Evolutionary conservation across 176 grass and related monocot species (phyloP).

Genomic region (Triticum turgidum): DNA sequence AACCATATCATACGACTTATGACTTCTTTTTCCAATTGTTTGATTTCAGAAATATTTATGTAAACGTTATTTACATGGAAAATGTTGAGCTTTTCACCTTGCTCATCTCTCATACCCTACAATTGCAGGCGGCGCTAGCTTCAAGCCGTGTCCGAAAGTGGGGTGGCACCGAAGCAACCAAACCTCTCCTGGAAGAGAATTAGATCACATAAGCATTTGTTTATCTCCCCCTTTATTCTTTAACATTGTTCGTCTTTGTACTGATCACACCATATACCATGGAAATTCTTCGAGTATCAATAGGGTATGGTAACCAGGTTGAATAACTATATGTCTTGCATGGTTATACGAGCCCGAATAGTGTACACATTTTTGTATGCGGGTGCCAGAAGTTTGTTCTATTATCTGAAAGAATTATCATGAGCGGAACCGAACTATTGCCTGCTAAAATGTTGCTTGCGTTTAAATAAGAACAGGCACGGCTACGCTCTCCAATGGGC

Average conservation of each 20-base stretch:
- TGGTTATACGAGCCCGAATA: not conserved
- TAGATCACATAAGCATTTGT: not conserved
- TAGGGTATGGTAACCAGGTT: not conserved
- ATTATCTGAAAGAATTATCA: not conserved
- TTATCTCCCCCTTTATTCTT: not conserved
- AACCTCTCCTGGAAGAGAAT: conserved; percentile 26
- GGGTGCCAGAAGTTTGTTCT: not conserved
- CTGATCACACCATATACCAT: too few species aligned
- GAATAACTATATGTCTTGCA: not conserved
- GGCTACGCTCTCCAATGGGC: not conserved
- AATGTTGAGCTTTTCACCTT: not conserved
- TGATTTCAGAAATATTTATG: not conserved
- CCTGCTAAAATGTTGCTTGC: not conserved
- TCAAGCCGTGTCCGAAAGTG: conserved; percentile 34
- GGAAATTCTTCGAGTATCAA: not conserved
- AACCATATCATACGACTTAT: not conserved
- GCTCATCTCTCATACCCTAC: not conserved
- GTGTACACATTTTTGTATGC: not conserved
- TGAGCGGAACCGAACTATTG: not conserved
- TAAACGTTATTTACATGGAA: not conserved
- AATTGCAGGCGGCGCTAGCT: conserved; percentile 42
- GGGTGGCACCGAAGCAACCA: conserved; percentile 25
- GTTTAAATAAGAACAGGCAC: not conserved
- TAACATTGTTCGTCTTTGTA: not conserved
- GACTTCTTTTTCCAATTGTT: not conserved